These are phyloP conservation scores for Chiua virens DNA, from an alignment of 768 basidiomycete genomes.

Conservation along the genomic window DNA sequence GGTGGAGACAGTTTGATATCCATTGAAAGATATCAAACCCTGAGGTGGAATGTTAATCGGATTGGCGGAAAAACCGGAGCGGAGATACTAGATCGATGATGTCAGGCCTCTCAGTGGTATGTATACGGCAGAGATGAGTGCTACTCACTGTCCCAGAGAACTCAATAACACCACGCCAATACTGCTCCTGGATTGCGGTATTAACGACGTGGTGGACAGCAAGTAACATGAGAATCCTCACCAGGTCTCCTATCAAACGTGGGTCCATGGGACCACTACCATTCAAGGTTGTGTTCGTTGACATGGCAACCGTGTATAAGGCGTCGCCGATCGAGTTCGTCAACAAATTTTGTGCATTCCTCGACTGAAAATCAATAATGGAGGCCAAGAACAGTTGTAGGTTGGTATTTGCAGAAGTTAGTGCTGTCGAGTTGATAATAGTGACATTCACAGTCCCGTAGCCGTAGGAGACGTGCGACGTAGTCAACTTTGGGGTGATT, in stretches of 20 bases:
- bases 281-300: background rate
- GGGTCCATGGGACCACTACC: too few relatives aligned
- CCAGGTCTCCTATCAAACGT: background rate
- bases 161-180: constrained; percentile 1
- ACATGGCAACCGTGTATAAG: constrained; percentile 11
- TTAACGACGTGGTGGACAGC: too few relatives aligned
- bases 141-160: background rate
- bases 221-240: background rate
- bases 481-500: constrained; percentile 6
- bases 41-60: too few relatives aligned
- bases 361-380: background rate
- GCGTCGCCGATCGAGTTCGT: constrained; percentile 20
- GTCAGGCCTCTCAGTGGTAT: too few relatives aligned
- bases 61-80: background rate
- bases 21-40: background rate
- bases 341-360: constrained; percentile 10
- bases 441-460: background rate
- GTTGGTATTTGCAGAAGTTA: background rate
- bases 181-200: background rate
- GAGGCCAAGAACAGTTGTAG: background rate
- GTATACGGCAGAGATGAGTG: too few relatives aligned
- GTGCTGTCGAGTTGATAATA: background rate
- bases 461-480: background rate
- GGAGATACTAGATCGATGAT: background rate
- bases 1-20: background rate